Base-by-base conservation (phyloP, 1,139 yeast genomes). In the Oligophagozyma castellii region DNA sequence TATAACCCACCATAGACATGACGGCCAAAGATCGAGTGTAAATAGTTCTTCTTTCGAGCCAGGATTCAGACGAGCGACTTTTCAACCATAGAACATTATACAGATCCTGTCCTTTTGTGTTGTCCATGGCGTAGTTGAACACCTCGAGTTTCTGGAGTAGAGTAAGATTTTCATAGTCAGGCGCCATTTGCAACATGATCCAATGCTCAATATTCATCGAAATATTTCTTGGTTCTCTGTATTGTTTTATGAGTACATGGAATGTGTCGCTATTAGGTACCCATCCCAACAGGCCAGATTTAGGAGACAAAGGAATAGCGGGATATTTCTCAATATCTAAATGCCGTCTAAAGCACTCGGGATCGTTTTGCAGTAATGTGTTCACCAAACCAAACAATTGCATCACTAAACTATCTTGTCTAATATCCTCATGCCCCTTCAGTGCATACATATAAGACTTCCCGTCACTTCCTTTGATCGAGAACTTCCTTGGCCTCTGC, bases 1-100 rank as follows among this genome's bases (percentile, higher is more conserved):
- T 86, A 54, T 89, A 89, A 1, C 98, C 98, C 26, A 79, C 94
- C 95, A 89, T 89, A 0, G 96, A 86, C 96, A 89, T 92, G 4
- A 84, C 95, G 0, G 98, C 98, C 39, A 92, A 63, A 0, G 98
- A 89, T 36, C 98, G 65, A 0, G 96, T 89, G 48, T 89, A 92
- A 3, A 94, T 86, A 0, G 96, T 86, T 51, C 99, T 73, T 44
- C 99, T 71, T 49, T 92, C 96, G 23, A 92, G 62, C 99, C 99
- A 92, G 0, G 95, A 83, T 53, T 92, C 99, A 0, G 95, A 84
- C 0, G 95, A 83, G 44, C 89, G 73, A 27, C 95, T 81, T 58
- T 89, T 89, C 40, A 89, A 66, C 99, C 99, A 92, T 42, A 92
- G 61, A 3, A 92, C 95, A 43, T 92, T 79, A 56, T 89, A 89